phyloP scores from a whole-genome alignment of 2,329 filamentous ascomycete species.

The Colletotrichum sp. region DNA sequence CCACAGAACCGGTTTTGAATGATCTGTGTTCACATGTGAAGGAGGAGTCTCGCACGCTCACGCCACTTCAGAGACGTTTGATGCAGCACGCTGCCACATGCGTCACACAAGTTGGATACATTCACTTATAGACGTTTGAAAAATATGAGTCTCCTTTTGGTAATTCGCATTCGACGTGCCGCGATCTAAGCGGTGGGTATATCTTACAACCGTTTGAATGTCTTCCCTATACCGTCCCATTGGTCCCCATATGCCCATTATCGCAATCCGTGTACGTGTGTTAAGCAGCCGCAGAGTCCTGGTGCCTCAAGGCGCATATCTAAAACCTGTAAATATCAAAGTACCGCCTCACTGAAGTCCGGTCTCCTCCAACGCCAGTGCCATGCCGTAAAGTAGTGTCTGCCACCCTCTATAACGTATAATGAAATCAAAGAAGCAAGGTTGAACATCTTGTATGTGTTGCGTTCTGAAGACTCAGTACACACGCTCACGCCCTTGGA shows the following conservation, averaged over 20 bases:
- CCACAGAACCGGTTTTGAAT: background rate
- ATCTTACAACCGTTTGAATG: background rate
- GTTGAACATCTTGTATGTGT: background rate
- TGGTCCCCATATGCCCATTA: background rate
- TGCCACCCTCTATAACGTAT: background rate
- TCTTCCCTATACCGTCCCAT: background rate
- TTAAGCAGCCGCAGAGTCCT: constrained; percentile 8
- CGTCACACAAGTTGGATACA: background rate
- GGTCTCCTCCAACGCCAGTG: constrained; percentile 2
- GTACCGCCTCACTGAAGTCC: background rate
- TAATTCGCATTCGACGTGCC: background rate
- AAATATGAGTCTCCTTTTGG: background rate
- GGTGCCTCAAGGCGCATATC: constrained; percentile 14
- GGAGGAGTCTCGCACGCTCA: background rate
- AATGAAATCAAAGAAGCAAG: background rate
- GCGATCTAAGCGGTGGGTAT: constrained; percentile 13
- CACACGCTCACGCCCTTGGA: constrained; percentile 40
- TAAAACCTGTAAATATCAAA: constrained; percentile 2
- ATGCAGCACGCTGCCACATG: background rate
- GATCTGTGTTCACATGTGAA: background rate
- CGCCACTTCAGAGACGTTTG: background rate
- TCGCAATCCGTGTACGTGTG: background rate
- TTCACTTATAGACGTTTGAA: background rate
- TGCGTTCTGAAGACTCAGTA: constrained; percentile 19
- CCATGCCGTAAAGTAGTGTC: background rate